Percentiles rank a stretch among this genome's conserved stretches.
These are phyloP conservation scores for Sclerotinia subarctica DNA, from an alignment of 2,329 filamentous ascomycete genomes.

Conservation along the genomic window DNA sequence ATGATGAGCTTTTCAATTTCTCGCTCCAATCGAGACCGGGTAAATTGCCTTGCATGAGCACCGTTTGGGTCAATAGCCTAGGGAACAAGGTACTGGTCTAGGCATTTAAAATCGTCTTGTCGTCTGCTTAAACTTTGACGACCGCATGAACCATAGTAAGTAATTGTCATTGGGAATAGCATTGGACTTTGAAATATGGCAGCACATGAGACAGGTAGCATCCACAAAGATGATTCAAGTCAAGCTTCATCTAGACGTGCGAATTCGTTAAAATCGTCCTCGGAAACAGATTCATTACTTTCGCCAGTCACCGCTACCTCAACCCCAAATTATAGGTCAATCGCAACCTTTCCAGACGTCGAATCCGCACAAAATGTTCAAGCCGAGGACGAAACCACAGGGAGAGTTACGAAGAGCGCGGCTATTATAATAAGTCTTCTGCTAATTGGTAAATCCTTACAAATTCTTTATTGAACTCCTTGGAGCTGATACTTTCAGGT, in stretches of 20 bases:
- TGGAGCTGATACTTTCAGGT: slow-evolving; percentile 39
- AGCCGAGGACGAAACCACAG: background rate
- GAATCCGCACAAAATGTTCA: slow-evolving; percentile 14
- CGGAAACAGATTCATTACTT: slow-evolving; percentile 20
- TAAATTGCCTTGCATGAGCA: background rate
- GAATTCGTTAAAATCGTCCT: slow-evolving; percentile 6
- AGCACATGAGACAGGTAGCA: slow-evolving; percentile 6
- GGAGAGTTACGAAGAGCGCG: background rate
- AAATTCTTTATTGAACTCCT: background rate
- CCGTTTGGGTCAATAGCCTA: background rate
- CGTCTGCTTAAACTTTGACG: background rate
- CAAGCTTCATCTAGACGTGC: slow-evolving; percentile 11
- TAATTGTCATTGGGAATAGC: background rate
- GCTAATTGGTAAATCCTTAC: slow-evolving; percentile 25
- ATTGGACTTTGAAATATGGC: slow-evolving; percentile 2
- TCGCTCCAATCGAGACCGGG: background rate
- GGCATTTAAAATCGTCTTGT: background rate
- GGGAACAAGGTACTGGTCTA: background rate
- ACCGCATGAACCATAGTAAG: background rate
- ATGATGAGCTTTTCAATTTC: slow-evolving; percentile 14
- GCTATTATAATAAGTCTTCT: slow-evolving; percentile 29
- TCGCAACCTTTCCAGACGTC: background rate
- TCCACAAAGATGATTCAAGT: slow-evolving; percentile 1
- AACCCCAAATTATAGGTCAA: slow-evolving; percentile 22
- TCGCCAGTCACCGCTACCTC: slow-evolving; percentile 10